Evolutionary conservation across 2,329 filamentous ascomycete genomes (phyloP), one percentile per base, ranked within the genome.

Genomic region (Neophaeococcomyces aloes): DNA sequence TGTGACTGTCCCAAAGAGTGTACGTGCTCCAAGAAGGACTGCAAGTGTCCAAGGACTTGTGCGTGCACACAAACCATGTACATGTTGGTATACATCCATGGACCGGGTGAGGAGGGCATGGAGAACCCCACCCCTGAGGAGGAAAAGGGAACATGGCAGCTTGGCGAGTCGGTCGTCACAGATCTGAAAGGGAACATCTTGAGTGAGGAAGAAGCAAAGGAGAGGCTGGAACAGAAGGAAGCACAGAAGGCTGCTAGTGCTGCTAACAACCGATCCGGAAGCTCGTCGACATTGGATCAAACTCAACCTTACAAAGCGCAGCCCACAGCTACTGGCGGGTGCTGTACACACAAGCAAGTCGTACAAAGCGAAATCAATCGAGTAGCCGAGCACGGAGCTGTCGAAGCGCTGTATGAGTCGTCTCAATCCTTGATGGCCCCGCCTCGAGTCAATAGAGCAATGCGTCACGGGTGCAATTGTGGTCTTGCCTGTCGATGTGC

Each of bases 401-500:
- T 27, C 23, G 23, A 27, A n/a, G 32, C 14, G 44, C 30, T 39
- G 29, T 35, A 8, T 38, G 14, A 19, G 33, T 27, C 10, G 7
- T 33, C 8, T 5, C 33, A 19, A 18, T 11, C 18, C 29, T 23
- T 37, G 13, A 42, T 42, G 7, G 14, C 17, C 15, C 15, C 14
- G n/a, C 11, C 27, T 13, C 27, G n/a, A 14, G 25, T 14, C 25
- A 21, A 46, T 4, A 48, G 42, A 48, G 45, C 46, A 25, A 39
- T 46, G 2, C 41, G 39, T 21, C 43, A 38, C 21, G 39, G 46
- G 18, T 56, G 54, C 45, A 51, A 51, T 23, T 56, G 54, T 42
- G 54, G 54, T 10, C 42, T 48, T 3, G 46, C 38, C 15, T 56
- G 54, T 46, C 46, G 48, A 23, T 56, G 54, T 47, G 44, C 51